Evolutionary conservation across 2,329 filamentous ascomycete species (phyloP), one percentile per base, ranked within the genome.

Genomic region (Xylariaceae sp.): DNA sequence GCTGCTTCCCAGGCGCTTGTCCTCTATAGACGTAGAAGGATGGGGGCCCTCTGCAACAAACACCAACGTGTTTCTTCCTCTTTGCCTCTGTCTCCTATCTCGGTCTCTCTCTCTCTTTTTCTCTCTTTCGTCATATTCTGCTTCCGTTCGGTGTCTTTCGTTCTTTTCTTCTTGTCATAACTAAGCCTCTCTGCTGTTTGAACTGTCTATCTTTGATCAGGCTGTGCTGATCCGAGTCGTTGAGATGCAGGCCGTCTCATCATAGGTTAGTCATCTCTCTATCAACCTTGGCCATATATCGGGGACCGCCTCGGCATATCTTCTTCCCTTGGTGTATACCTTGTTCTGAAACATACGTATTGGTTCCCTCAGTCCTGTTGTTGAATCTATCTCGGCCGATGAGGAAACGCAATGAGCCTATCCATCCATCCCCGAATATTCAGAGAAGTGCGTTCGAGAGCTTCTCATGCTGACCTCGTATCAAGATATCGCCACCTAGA

Each of bases 241-340:
- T 63, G 60, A 63, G 60, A 65, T 66, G 62, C 58, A 58, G 59
- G 63, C 35, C 61, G 42, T 62, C 57, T 64, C 55, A 53, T 59
- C 52, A 56, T 65, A 66, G 63, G 64, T 65, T 37, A 58, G 64
- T 64, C 39, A 44, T 41, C 16, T 11, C 14, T 25, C 22, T 32
- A 49, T 47, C 48, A 37, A 52, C 52, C 50, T 48, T 52, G 52
- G 47, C 49, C 50, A 48, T 56, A 48, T 52, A 53, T 56, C 50
- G 42, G 50, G 40, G 47, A 35, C 40, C 43, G 35, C 40, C 42
- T 17, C 40, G 39, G 40, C 39, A 42, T 49, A 27, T 47, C 42
- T 45, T 44, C 34, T 42, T 44, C 40, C 36, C 32, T 38, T 36
- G 42, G 33, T 42, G 14, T 25, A 27, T 32, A 7, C 38, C 16